A percentile compares a stretch with the other conserved stretches of the same genome.
These are phyloP conservation scores for Kwoniella newhampshirensis DNA, from an alignment of 768 basidiomycete genomes.

Conservation along the genomic window DNA sequence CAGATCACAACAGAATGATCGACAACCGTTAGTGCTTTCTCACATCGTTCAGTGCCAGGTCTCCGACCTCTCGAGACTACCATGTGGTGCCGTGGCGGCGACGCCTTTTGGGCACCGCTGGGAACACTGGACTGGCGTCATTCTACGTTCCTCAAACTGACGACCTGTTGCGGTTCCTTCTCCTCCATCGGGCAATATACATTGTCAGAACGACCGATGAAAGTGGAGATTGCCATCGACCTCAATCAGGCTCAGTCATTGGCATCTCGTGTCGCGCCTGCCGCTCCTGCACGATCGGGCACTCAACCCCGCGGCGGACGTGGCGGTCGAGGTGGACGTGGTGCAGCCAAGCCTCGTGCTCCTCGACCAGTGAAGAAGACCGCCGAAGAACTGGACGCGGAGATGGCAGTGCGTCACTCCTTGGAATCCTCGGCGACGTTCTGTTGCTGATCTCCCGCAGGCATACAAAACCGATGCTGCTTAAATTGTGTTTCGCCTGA, in stretches of 20 bases:
- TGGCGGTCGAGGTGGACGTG: conserved; percentile 53
- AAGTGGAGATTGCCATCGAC: conserved; percentile 95
- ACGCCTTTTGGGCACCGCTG: not conserved
- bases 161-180: no score
- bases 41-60: conserved; percentile 27
- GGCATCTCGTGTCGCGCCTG: conserved; percentile 79
- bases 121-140: not conserved
- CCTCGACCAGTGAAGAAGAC: conserved; percentile 61
- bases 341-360: conserved; percentile 42
- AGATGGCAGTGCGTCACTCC: conserved; percentile 78
- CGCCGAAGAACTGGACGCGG: conserved; percentile 88
- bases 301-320: conserved; percentile 40
- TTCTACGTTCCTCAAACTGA: conserved; percentile 17
- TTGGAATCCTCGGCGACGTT: not conserved
- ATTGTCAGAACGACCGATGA: conserved; percentile 86
- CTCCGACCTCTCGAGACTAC: no score
- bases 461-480: conserved; percentile 37
- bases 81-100: not conserved
- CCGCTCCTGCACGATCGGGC: conserved; percentile 52
- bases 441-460: conserved; percentile 9
- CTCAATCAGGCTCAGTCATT: conserved; percentile 69
- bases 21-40: conserved; percentile 97
- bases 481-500: not conserved
- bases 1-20: conserved; percentile 94
- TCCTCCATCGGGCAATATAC: conserved; percentile 11